phyloP scores from a whole-genome alignment of 495 filamentous ascomycete species.

The Lophiostoma macrostomum region DNA sequence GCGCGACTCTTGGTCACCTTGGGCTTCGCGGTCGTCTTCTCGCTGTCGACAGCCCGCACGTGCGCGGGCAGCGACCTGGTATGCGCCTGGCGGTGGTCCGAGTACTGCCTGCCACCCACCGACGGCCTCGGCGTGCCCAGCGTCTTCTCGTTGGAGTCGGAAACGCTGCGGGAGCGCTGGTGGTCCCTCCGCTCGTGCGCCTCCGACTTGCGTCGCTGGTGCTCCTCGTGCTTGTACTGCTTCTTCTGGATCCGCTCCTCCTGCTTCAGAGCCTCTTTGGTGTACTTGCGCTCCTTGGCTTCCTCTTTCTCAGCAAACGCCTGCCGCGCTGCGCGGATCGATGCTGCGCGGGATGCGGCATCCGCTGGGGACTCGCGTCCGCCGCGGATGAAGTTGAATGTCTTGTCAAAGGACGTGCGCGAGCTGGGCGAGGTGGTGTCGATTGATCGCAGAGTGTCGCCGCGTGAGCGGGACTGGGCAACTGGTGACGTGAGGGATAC shows the following conservation, averaged over 20 bases:
- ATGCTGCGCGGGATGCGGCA: conserved; percentile 52
- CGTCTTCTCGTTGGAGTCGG: conserved; percentile 21
- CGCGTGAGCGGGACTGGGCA: conserved; percentile 33
- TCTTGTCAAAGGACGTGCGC: conserved; percentile 56
- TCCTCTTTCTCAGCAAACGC: conserved; percentile 59
- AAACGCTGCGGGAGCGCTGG: conserved; percentile 13
- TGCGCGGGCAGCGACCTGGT: conserved; percentile 21
- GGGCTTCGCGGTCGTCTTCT: conserved; percentile 17
- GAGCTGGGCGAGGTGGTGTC: conserved; percentile 51
- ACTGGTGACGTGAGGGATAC: conserved; percentile 47
- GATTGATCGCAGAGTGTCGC: conserved; percentile 33
- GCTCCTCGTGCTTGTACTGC: conserved; percentile 39
- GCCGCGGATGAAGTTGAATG: conserved; percentile 50
- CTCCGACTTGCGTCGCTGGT: conserved; percentile 27
- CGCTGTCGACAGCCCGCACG: conserved; percentile 12
- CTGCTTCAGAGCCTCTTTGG: conserved; percentile 53
- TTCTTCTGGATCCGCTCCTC: conserved; percentile 39
- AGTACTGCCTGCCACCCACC: conserved; percentile 31
- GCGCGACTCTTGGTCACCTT: conserved; percentile 21
- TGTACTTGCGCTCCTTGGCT: conserved; percentile 55
- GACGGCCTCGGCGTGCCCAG: conserved; percentile 15
- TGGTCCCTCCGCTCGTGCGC: conserved; percentile 7
- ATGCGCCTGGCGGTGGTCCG: conserved; percentile 25
- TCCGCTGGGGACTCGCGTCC: conserved; percentile 49
- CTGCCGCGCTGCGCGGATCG: conserved; percentile 51